Conservation (phyloP, 305 asterid genomes). For the Plantago rigida region DNA sequence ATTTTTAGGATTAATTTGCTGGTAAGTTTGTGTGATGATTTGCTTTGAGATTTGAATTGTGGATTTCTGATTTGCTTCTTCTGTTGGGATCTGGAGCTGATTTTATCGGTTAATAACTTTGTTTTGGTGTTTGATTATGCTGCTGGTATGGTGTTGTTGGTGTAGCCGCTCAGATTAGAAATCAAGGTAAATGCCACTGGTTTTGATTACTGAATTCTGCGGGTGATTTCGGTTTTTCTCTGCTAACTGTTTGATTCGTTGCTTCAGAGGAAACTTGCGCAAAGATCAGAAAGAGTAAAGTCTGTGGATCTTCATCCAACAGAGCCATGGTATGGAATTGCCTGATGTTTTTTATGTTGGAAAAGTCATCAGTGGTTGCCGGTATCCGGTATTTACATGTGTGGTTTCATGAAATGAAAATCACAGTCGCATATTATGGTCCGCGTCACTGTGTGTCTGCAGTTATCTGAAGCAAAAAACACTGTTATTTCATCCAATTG, state of each 20-base stretch:
- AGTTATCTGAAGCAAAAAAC: background rate
- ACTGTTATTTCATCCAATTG: too few relatives aligned
- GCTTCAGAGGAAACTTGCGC: slow-evolving; percentile 61
- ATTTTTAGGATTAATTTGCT: slow-evolving; percentile 14
- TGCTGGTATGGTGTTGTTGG: slow-evolving; percentile 17
- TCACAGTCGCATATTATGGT: too few relatives aligned
- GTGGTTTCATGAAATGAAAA: too few relatives aligned
- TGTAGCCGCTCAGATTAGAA: slow-evolving; percentile 68
- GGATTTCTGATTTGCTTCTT: slow-evolving; percentile 22
- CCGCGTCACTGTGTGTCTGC: background rate
- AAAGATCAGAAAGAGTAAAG: slow-evolving; percentile 73
- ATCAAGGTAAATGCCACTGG: slow-evolving; percentile 45
- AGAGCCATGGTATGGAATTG: slow-evolving; percentile 61
- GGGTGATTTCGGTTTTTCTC: slow-evolving; percentile 8
- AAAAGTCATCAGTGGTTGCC: background rate
- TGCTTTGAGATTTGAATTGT: slow-evolving; percentile 21
- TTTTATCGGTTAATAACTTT: slow-evolving; percentile 36
- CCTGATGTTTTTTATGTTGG: background rate
- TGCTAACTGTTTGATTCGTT: slow-evolving; percentile 29
- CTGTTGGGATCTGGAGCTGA: slow-evolving; percentile 42
- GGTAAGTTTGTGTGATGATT: slow-evolving; percentile 22
- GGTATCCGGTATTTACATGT: too few relatives aligned
- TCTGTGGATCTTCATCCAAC: slow-evolving; percentile 76
- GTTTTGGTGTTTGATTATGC: slow-evolving; percentile 15
- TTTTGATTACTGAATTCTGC: slow-evolving; percentile 8